Evolutionary conservation across 2,329 filamentous ascomycete genomes (phyloP).

Genomic region (Pyricularia grisea): DNA sequence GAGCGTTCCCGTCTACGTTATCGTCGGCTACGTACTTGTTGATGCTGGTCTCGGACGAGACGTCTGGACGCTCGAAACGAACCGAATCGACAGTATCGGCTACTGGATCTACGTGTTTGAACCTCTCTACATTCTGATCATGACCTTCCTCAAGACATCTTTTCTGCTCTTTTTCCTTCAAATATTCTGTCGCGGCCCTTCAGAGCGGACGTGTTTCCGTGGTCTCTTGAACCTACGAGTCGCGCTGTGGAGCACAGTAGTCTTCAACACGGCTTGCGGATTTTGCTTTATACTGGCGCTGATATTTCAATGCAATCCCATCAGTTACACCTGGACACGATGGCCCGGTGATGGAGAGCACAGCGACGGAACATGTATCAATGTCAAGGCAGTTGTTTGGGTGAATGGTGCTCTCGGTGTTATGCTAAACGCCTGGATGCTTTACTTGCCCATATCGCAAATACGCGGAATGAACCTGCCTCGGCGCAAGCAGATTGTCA

Average conservation of each 20-base stretch:
- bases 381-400: conserved; percentile 39
- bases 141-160: conserved; percentile 38
- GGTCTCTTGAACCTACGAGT: conserved; percentile 20
- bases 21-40: conserved; percentile 20
- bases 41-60: conserved; percentile 39
- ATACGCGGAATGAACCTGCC: not conserved
- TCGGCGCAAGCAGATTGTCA: not conserved
- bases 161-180: conserved; percentile 45
- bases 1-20: conserved; percentile 18
- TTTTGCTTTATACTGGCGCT: conserved; percentile 30
- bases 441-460: not conserved
- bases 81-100: conserved; percentile 31
- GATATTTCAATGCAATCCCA: conserved; percentile 41
- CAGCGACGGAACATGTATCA: conserved; percentile 33
- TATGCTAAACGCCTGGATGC: conserved; percentile 25
- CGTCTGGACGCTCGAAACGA: conserved; percentile 36
- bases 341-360: conserved; percentile 35
- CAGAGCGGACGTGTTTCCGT: not conserved
- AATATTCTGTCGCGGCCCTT: conserved; percentile 32
- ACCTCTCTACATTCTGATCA: conserved; percentile 33
- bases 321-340: conserved; percentile 40
- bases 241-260: conserved; percentile 31
- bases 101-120: conserved; percentile 30
- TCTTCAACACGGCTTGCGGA: conserved; percentile 28
- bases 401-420: conserved; percentile 42